Evolutionary conservation across 148 eudicot species (phyloP), one percentile per base, ranked within the genome.

Genomic region (Rhododendron ferrugineum): DNA sequence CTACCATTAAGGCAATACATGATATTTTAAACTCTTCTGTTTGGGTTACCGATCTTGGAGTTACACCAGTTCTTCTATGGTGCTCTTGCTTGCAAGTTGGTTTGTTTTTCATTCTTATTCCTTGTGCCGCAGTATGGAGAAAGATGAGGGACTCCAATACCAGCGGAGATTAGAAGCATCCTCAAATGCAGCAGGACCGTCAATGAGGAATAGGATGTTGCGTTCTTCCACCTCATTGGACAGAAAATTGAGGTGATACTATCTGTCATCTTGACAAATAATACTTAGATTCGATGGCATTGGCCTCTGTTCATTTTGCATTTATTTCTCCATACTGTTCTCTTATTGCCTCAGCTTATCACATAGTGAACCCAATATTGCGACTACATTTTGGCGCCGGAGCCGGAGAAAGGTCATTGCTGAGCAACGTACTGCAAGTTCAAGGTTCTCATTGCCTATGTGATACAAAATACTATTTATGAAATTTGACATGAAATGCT

Each of bases 391-490:
- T 90, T 95, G 99, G 98, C 90, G 97, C 82, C 91, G 94, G 88
- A 93, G 98, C 92, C 92, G 98, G 90, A 94, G 92, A 86, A 95
- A 95, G 92, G 98, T 88, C 87, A 92, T 97, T 88, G 92, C 95
- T 84, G 99, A 95, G 86, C 92, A 91, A 80, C 94, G 98, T 86
- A 97, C 98, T 86, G 95, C 99, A 81, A 94, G 97, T 92, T 97
- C 99, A 89, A 95, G 98, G 99, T 97, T 85, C 88, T 89, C 81
- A 70, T 26, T 86, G 46, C 82, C 92, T 82, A 32, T 72, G 83
- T 77, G 85, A 75, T 58, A 44, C 74, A 37, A 30, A 28, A 10
- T 81, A 13, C n/a, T 28, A 28, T 68, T 68, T 13, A 32, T 78
- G 64, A 46, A 83, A 15, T 82, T 80, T 52, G 80, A 52, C 23